Evolutionary conservation across 1,284 basidiomycete genomes (phyloP).

Genomic region (Tilletiopsis washingtonensis): DNA sequence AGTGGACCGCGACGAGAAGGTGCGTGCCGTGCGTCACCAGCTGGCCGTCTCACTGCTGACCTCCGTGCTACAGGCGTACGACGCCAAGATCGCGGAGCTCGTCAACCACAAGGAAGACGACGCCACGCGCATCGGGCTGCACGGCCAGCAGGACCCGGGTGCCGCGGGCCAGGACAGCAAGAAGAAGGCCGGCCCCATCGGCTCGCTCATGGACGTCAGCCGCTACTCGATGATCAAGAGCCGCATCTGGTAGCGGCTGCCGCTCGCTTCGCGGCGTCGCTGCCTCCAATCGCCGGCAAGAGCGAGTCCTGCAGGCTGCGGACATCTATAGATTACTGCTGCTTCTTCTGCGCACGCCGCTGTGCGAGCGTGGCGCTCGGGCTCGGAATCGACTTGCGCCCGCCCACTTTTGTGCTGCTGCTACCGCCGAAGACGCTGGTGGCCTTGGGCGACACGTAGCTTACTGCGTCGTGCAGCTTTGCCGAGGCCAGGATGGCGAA

Average conservation of each 20-base stretch:
- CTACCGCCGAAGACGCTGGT: too few species aligned
- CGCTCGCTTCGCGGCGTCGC: too few species aligned
- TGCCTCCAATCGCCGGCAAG: too few species aligned
- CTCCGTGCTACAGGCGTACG: slow-evolving; percentile 11
- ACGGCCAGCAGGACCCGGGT: slow-evolving; percentile 17
- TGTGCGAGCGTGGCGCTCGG: too few species aligned
- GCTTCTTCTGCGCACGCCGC: too few species aligned
- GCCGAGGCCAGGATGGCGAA: background rate
- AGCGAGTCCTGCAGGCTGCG: too few species aligned
- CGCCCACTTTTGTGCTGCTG: too few species aligned
- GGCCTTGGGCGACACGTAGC: too few species aligned
- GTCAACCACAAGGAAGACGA: slow-evolving; percentile 35
- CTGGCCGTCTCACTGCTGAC: background rate
- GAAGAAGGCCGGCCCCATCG: slow-evolving; percentile 2
- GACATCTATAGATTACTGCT: too few species aligned
- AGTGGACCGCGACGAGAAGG: slow-evolving; percentile 27
- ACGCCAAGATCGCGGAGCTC: slow-evolving; percentile 22
- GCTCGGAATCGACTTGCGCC: too few species aligned
- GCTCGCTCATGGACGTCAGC: slow-evolving; percentile 39
- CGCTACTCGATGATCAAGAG: slow-evolving; percentile 42
- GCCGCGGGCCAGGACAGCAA: slow-evolving; percentile 10
- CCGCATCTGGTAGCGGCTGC: slow-evolving; percentile 42
- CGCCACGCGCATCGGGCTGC: slow-evolving; percentile 27
- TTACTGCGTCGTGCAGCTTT: too few species aligned
- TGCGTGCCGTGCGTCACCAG: background rate